Conservation (phyloP, 176 grass and related monocot species). For the Musa acuminata region DNA sequence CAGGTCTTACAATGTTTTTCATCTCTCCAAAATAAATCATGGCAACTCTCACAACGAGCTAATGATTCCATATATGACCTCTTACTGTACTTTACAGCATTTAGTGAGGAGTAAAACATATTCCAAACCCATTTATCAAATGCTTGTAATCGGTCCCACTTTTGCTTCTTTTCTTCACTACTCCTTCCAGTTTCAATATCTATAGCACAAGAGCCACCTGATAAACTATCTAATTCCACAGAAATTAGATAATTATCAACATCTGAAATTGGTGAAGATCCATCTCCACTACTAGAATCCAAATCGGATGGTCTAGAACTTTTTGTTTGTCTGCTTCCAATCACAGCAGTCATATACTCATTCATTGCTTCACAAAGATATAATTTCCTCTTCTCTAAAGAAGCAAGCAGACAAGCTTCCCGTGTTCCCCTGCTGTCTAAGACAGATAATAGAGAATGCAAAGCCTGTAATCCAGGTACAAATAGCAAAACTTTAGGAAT, state of each 20-base stretch:
- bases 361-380: slow-evolving; percentile 80
- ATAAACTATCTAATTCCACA: slow-evolving; percentile 29
- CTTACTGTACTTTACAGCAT: slow-evolving; percentile 54
- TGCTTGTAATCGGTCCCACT: slow-evolving; percentile 62
- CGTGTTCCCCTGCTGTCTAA: slow-evolving; percentile 77
- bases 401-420: slow-evolving; percentile 76
- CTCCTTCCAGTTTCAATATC: slow-evolving; percentile 57
- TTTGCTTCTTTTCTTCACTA: slow-evolving; percentile 47
- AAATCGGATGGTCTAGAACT: slow-evolving; percentile 41
- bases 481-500: slow-evolving; percentile 3
- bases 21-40: slow-evolving; percentile 98
- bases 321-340: slow-evolving; percentile 13
- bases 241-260: slow-evolving; percentile 48
- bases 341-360: slow-evolving; percentile 35
- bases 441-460: slow-evolving; percentile 57
- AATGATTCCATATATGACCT: slow-evolving; percentile 68
- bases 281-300: slow-evolving; percentile 40
- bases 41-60: slow-evolving; percentile 68
- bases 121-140: slow-evolving; percentile 88
- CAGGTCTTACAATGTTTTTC: slow-evolving; percentile 98
- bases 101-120: slow-evolving; percentile 58
- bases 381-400: slow-evolving; percentile 64
- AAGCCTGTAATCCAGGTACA: slow-evolving; percentile 42
- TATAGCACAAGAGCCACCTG: slow-evolving; percentile 34
- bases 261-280: slow-evolving; percentile 73